Base-by-base conservation (phyloP, 148 eudicot species). In the Persicaria tinctoria region DNA sequence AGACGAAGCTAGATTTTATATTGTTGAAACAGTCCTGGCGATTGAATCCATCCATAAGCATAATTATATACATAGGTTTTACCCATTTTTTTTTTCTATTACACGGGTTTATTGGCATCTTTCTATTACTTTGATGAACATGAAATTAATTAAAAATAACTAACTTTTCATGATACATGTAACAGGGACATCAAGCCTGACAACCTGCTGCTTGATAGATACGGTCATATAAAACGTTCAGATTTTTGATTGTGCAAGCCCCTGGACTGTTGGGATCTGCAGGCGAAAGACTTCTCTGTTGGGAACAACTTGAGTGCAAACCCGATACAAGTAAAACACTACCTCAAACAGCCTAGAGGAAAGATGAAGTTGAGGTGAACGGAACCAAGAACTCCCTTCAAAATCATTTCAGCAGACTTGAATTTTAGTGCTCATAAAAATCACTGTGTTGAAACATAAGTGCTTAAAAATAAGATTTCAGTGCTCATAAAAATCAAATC, bases 231-330 rank as follows among this genome's bases (percentile, higher is more conserved):
- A 87, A 88, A 80, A 84, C 87, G 88, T n/a, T 90, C 92, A 51
- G 96, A 90, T 79, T 90, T 90, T 73, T 92, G 96, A 27, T 91
- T 90, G 74, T 90, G 96, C 86, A 90, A 90, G 84, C 86, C 96
- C 47, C 90, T 90, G 32, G 91, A 90, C 74, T 88, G 87, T 80
- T 89, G 87, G 76, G 84, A 86, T 70, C 91, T 93, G 77, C 95
- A 93, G n/a, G 98, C 89, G 74, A 91, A 80, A 93, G 91, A 23
- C 27, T 23, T 23, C 87, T 93, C 91, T 75, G 82, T 50, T 8
- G 90, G 78, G 23, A 86, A 79, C 68, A 91, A 81, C 76, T 74
- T 85, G 48, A 93, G 95, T 71, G 97, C 27, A 23, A 23, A 23
- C 27, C 27, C 27, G 27, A 1, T 23, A 23, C 27, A 1, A 23